A percentile compares a stretch with the other conserved stretches of the same genome.
Evolutionary conservation across 2,329 filamentous ascomycete species (phyloP).

Genomic region (Knufia fluminis): DNA sequence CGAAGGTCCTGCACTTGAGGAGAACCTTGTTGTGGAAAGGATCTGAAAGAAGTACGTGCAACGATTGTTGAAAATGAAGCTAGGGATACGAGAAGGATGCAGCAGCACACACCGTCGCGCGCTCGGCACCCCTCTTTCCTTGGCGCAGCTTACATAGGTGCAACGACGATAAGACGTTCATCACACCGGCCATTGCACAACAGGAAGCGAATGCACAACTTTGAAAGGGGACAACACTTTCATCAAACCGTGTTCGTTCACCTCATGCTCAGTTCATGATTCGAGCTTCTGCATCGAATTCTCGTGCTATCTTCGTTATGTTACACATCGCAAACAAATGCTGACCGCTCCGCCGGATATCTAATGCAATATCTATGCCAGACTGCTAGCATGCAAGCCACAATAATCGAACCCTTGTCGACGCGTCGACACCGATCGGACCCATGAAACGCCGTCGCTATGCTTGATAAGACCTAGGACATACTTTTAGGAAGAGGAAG

Average conservation of each 20-base stretch:
- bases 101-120: not conserved
- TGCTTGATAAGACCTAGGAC: constrained; percentile 13
- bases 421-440: constrained; percentile 12
- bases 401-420: constrained; percentile 11
- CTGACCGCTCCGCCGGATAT: constrained; percentile 8
- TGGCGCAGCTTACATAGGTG: not conserved
- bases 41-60: not conserved
- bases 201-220: no score
- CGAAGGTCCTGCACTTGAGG: not conserved
- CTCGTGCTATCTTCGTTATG: constrained; percentile 1
- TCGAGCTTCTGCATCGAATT: not conserved
- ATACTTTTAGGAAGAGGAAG: not conserved
- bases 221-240: no score
- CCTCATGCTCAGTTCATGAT: not conserved
- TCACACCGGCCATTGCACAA: not conserved
- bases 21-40: not conserved
- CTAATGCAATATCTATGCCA: constrained; percentile 13
- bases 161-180: no score
- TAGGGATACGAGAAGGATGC: not conserved
- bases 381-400: constrained; percentile 9
- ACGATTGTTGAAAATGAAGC: not conserved
- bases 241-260: not conserved
- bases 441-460: constrained; percentile 21
- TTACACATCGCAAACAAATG: constrained; percentile 5
- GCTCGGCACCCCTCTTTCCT: not conserved